These are phyloP conservation scores for Osmanthus fragrans DNA, from an alignment of 257 asterid species.

Conservation along the genomic window DNA sequence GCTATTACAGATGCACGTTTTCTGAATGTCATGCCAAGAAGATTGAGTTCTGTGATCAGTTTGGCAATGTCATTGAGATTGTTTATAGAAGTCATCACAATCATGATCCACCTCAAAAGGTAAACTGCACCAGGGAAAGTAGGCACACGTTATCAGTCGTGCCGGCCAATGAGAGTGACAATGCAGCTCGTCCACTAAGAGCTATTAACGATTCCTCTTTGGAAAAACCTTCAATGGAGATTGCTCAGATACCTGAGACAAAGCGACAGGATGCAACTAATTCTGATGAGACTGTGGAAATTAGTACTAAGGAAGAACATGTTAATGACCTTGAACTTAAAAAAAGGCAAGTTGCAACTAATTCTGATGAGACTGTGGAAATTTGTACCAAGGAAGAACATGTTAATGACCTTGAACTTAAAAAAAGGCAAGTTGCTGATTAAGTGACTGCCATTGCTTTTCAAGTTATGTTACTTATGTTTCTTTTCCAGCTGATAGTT, in stretches of 20 bases:
- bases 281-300: slow-evolving; percentile 58
- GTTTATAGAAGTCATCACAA: slow-evolving; percentile 78
- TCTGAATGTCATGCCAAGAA: slow-evolving; percentile 81
- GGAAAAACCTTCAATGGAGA: slow-evolving; percentile 40
- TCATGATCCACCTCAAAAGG: slow-evolving; percentile 82
- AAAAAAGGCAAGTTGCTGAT: slow-evolving; percentile 52
- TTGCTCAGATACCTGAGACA: slow-evolving; percentile 34
- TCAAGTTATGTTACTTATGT: slow-evolving; percentile 5
- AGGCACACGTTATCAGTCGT: slow-evolving; percentile 35
- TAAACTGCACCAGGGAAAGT: slow-evolving; percentile 51
- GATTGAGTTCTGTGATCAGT: slow-evolving; percentile 73
- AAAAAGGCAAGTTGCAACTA: slow-evolving; percentile 58
- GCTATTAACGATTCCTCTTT: slow-evolving; percentile 38
- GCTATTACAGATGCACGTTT: slow-evolving; percentile 90
- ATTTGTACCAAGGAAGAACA: slow-evolving; percentile 47
- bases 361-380: slow-evolving; percentile 58
- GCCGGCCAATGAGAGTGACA: slow-evolving; percentile 39
- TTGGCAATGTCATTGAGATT: slow-evolving; percentile 59
- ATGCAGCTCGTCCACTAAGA: slow-evolving; percentile 29
- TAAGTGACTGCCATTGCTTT: slow-evolving; percentile 11
- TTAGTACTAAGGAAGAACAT: slow-evolving; percentile 47
- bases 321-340: slow-evolving; percentile 53
- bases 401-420: slow-evolving; percentile 52
- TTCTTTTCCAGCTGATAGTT: slow-evolving; percentile 13
- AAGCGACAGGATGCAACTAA: slow-evolving; percentile 51